Evolutionary conservation across 352 stramenopile genomes (phyloP).

Genomic region (Pilasporangium apinafurcum): DNA sequence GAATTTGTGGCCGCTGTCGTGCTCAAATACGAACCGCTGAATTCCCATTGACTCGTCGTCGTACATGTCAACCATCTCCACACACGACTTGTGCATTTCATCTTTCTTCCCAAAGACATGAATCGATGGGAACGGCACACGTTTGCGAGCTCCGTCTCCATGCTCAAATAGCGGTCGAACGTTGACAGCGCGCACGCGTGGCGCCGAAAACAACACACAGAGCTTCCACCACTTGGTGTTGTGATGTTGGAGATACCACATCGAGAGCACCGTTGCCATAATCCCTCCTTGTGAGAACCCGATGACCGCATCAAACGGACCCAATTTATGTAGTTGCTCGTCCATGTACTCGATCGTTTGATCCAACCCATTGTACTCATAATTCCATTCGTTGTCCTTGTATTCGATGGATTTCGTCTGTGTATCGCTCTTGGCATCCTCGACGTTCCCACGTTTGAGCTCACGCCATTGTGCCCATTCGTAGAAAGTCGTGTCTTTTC

Average conservation of each 20-base stretch:
- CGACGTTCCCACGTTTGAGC: constrained; percentile 9
- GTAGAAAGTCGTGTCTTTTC: constrained; percentile 28
- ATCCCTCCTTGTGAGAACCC: constrained; percentile 54
- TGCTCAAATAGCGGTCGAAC: constrained; percentile 28
- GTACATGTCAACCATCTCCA: constrained; percentile 39
- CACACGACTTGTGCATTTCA: constrained; percentile 31
- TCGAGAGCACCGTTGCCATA: constrained; percentile 32
- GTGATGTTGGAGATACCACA: constrained; percentile 25
- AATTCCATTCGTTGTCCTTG: constrained; percentile 14
- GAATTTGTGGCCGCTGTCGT: constrained; percentile 33
- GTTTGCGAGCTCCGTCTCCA: constrained; percentile 6
- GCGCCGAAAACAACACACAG: constrained; percentile 31
- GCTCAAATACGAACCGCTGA: constrained; percentile 23
- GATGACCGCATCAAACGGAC: constrained; percentile 41
- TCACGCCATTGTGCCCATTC: constrained; percentile 38
- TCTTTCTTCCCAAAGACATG: constrained; percentile 51
- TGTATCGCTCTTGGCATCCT: constrained; percentile 10
- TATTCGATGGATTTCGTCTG: constrained; percentile 12
- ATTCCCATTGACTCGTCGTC: constrained; percentile 18
- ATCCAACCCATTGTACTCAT: constrained; percentile 24
- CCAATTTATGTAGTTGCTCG: constrained; percentile 20
- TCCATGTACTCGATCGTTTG: constrained; percentile 31
- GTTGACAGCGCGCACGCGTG: constrained; percentile 27
- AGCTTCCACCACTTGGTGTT: constrained; percentile 25
- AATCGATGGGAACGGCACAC: constrained; percentile 30